Evolutionary conservation across 345 rosid species (phyloP), one percentile per base, ranked within the genome.

Genomic region (Leavenworthia alabamica): DNA sequence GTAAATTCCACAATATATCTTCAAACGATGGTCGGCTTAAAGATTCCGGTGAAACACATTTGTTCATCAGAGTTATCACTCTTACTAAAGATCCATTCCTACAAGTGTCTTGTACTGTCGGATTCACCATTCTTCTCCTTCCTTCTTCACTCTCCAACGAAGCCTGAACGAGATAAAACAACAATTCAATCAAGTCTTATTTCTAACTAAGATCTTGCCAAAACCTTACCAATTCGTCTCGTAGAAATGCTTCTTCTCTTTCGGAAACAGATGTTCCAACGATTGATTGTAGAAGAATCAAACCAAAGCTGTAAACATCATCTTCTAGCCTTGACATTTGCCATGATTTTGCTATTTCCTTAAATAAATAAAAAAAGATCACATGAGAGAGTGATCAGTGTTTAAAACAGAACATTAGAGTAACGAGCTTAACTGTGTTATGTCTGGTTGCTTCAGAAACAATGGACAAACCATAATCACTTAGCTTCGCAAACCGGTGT

Each of bases 71-170:
- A 4, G 83, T 75, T 56, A 92, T 79, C 56, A 77, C 81, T 11
- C 89, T 82, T 6, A 85, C 64, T 62, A 89, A 46, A 5, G 99
- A 92, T 60, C 82, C 96, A 20, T 92, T 89, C 4, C 84, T 81
- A 78, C 91, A 76, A 14, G 93, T 92, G 5, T 84, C 82, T 39
- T 85, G 72, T 56, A 92, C 97, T 14, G 75, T 31, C 48, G 89
- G 94, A 81, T 92, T 93, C 65, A 92, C 94, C 23, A 89, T 81
- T 64, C 79, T 77, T 33, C 74, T 83, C 55, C 91, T 79, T 12
- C 97, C 97, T 47, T 89, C 98, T 64, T 86, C 94, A 66, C 94
- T 89, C 68, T 93, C 86, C 60, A 92, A 81, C 22, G 93, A 92
- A 71, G 80, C 86, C 95, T 89, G 78, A 56, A 49, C 48, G 33